Percentiles rank a stretch among this genome's conserved stretches.
These are phyloP conservation scores for Metschnikowia drakensbergensis DNA, from an alignment of 805 yeast genomes.

Conservation along the genomic window DNA sequence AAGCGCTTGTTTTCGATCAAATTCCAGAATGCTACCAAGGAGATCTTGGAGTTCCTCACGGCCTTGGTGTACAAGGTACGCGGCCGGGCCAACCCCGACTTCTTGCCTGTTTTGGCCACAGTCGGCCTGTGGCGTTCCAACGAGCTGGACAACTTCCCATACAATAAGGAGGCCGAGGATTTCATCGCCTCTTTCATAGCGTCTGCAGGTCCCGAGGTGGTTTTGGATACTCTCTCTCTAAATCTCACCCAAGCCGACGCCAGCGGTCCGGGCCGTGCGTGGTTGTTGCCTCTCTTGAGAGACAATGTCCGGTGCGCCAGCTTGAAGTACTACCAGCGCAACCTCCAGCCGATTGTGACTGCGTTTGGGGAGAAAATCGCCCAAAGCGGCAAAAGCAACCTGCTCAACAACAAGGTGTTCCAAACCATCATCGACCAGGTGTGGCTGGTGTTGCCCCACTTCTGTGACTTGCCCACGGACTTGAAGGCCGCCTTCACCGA, in stretches of 20 bases:
- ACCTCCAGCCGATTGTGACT: conserved; percentile 63
- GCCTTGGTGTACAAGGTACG: conserved; percentile 62
- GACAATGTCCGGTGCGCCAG: conserved; percentile 76
- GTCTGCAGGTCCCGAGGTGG: conserved; percentile 82
- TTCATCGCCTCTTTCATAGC: conserved; percentile 77
- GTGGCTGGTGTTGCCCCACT: conserved; percentile 87
- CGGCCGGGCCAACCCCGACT: conserved; percentile 65
- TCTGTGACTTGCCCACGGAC: conserved; percentile 83
- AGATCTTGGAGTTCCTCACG: conserved; percentile 64
- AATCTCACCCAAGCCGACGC: conserved; percentile 45
- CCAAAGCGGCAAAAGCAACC: conserved; percentile 38
- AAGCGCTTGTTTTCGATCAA: conserved; percentile 65
- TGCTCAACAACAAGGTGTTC: conserved; percentile 72
- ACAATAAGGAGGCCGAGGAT: conserved; percentile 71
- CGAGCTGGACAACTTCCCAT: conserved; percentile 64
- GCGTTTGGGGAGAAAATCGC: conserved; percentile 50
- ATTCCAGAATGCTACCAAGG: conserved; percentile 72
- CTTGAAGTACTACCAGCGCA: conserved; percentile 56
- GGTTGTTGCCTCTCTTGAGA: conserved; percentile 88
- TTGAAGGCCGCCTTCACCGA: conserved; percentile 60
- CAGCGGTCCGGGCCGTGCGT: conserved; percentile 82
- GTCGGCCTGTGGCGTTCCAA: conserved; percentile 86
- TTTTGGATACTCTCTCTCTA: conserved; percentile 70
- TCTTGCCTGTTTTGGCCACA: conserved; percentile 58
- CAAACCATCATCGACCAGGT: conserved; percentile 85